These are phyloP conservation scores for Rhodocollybia butyracea DNA, from an alignment of 768 basidiomycete genomes.

Conservation along the genomic window DNA sequence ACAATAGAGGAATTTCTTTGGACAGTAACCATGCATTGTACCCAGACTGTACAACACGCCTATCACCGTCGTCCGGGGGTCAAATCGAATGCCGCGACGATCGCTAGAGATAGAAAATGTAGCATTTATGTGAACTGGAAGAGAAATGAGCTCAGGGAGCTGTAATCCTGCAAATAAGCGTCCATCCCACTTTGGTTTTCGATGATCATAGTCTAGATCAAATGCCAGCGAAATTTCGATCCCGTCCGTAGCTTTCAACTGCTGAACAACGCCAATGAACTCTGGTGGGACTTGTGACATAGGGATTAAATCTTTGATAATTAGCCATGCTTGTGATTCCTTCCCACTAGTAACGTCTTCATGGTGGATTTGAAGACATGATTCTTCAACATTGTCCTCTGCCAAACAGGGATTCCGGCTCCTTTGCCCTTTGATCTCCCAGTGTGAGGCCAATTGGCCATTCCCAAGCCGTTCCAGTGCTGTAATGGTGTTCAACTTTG, in stretches of 20 bases:
- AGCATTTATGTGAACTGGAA: conserved; percentile 19
- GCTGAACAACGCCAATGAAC: neutral
- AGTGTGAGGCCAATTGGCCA: neutral
- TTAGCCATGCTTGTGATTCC: neutral
- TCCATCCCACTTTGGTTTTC: neutral
- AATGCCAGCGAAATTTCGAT: conserved; percentile 3
- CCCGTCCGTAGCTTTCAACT: neutral
- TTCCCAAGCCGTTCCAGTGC: conserved; percentile 5
- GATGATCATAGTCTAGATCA: too few species aligned
- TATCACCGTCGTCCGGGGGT: conserved; percentile 16
- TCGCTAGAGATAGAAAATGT: conserved; percentile 18
- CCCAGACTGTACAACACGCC: conserved; percentile 13
- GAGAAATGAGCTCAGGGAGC: conserved; percentile 15
- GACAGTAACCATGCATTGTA: conserved; percentile 21
- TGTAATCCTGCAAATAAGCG: conserved; percentile 17
- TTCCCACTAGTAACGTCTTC: too few species aligned
- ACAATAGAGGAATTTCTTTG: conserved; percentile 14
- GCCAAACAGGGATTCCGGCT: neutral
- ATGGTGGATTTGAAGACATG: too few species aligned
- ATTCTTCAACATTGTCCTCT: too few species aligned
- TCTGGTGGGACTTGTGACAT: neutral
- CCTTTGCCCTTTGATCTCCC: conserved; percentile 3
- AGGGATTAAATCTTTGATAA: neutral
- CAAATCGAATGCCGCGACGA: conserved; percentile 18
- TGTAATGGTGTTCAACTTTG: conserved; percentile 7